Conservation (phyloP, 2,329 filamentous ascomycete genomes). For the Colletotrichum filicis region DNA sequence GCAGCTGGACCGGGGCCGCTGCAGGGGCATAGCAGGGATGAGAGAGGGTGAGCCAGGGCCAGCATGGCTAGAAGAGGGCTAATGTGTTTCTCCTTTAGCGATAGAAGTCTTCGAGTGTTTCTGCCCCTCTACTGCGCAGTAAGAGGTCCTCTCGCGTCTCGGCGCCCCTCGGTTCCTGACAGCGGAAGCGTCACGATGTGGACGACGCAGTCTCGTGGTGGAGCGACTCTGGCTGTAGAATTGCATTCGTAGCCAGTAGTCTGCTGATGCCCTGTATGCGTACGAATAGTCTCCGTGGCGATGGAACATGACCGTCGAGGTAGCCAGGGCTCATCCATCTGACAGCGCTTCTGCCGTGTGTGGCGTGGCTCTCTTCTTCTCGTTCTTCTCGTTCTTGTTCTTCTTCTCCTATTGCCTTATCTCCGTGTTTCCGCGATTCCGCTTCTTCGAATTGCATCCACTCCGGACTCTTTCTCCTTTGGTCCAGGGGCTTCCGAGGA, state of each 20-base stretch:
- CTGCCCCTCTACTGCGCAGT: conserved; percentile 15
- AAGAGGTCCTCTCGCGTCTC: conserved; percentile 16
- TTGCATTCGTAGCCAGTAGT: neutral
- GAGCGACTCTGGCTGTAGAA: neutral
- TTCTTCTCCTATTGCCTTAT: neutral
- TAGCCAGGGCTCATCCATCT: neutral
- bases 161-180: neutral
- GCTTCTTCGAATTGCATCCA: neutral
- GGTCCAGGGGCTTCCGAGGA: neutral
- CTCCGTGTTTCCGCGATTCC: neutral
- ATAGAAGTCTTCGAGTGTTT: conserved; percentile 34
- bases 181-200: neutral
- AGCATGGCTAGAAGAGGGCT: conserved; percentile 19
- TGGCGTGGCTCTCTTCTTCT: neutral
- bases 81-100: conserved; percentile 33
- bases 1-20: neutral
- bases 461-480: neutral
- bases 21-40: conserved; percentile 12
- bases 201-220: neutral
- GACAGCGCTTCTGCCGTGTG: neutral
- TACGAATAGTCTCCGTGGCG: neutral
- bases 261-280: neutral
- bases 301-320: neutral
- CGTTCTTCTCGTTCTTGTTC: too few relatives aligned
- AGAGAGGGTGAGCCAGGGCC: neutral